Percentiles rank a stretch among this genome's conserved stretches.
Conservation (phyloP, 2,329 filamentous ascomycete genomes). For the Verticillium tricorpus region DNA sequence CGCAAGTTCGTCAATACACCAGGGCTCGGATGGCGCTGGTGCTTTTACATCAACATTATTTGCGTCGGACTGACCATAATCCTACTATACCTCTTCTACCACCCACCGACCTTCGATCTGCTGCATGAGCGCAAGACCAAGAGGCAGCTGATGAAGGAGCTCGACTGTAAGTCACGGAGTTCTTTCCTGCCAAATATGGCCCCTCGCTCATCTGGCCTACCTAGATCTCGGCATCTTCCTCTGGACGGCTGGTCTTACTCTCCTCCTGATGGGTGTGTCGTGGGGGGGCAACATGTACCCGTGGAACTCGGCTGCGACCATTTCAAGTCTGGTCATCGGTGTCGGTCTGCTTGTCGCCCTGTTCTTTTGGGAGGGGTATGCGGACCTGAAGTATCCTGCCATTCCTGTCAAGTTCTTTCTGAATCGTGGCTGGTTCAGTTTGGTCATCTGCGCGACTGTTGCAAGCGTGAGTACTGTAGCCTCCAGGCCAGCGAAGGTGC, state of each 20-base stretch:
- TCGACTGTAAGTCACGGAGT: conserved; percentile 30
- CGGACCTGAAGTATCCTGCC: conserved; percentile 28
- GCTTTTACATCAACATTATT: conserved; percentile 36
- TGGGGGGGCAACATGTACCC: conserved; percentile 37
- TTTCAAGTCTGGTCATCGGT: conserved; percentile 31
- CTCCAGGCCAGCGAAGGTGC: conserved; percentile 11
- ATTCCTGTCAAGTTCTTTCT: conserved; percentile 31
- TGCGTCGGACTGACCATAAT: conserved; percentile 23
- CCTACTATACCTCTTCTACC: conserved; percentile 32
- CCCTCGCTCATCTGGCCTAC: conserved; percentile 10
- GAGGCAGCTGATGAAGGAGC: conserved; percentile 11
- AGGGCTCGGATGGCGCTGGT: conserved; percentile 33
- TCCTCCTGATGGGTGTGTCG: conserved; percentile 41
- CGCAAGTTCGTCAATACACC: conserved; percentile 28
- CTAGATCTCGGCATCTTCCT: conserved; percentile 34
- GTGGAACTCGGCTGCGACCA: conserved; percentile 35
- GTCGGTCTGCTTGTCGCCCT: conserved; percentile 25
- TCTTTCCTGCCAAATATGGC: not conserved
- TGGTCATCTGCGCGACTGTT: conserved; percentile 22
- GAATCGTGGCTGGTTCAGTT: conserved; percentile 22
- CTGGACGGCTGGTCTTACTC: conserved; percentile 37
- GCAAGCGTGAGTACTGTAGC: conserved; percentile 25
- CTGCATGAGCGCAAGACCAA: not conserved
- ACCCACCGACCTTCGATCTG: conserved; percentile 24
- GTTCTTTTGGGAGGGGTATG: conserved; percentile 29